Evolutionary conservation across 2,329 filamentous ascomycete species (phyloP).

Genomic region (Pseudogymnoascus sp.): DNA sequence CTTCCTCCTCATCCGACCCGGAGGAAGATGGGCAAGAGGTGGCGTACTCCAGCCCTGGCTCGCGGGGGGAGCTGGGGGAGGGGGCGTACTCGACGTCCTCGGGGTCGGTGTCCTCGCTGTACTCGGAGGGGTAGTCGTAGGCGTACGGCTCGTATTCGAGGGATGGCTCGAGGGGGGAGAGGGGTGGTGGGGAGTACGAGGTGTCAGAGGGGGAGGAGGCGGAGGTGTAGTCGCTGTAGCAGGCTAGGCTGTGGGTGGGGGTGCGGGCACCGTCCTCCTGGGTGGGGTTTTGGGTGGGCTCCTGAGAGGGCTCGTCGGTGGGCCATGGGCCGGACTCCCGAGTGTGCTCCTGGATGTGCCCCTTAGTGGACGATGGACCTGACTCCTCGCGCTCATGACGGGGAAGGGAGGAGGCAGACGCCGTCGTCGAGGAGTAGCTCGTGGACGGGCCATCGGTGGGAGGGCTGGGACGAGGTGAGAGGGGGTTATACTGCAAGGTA

Average conservation of each 20-base stretch:
- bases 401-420: not conserved
- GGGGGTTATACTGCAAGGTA: not conserved
- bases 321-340: too few relatives aligned
- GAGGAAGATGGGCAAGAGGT: not conserved
- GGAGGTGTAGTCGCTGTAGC: not conserved
- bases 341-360: not conserved
- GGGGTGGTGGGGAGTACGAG: not conserved
- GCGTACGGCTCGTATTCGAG: not conserved
- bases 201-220: not conserved
- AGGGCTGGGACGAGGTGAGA: not conserved
- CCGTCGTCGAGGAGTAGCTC: not conserved
- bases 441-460: not conserved
- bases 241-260: too few relatives aligned
- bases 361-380: too few relatives aligned
- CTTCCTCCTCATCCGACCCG: not conserved
- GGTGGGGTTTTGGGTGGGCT: not conserved
- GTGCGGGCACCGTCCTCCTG: not conserved
- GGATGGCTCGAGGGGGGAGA: not conserved
- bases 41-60: not conserved
- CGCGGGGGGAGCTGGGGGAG: not conserved
- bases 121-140: not conserved
- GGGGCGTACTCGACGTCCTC: not conserved
- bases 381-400: not conserved
- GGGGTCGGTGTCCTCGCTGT: not conserved
- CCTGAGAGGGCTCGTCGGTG: not conserved